These are phyloP conservation scores for Ceratobasidium theobromae DNA, from an alignment of 1,284 basidiomycete genomes.

Conservation along the genomic window DNA sequence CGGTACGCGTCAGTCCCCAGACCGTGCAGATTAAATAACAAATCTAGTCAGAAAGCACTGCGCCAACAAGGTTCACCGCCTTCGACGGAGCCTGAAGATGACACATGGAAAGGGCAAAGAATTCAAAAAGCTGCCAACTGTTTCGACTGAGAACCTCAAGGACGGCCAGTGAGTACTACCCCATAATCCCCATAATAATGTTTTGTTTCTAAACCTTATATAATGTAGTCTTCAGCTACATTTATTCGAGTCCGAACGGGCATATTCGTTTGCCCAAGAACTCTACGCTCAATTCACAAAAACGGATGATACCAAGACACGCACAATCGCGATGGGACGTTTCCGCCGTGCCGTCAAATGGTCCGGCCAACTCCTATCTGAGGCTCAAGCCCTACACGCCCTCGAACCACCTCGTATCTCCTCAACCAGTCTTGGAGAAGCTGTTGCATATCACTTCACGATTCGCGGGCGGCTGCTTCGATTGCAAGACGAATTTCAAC, in stretches of 20 bases:
- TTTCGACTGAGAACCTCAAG: slow-evolving; percentile 65
- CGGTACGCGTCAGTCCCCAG: slow-evolving; percentile 51
- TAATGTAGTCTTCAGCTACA: slow-evolving; percentile 72
- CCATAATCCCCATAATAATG: not conserved
- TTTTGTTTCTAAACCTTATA: too few species aligned
- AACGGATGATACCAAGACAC: slow-evolving; percentile 56
- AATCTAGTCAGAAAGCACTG: slow-evolving; percentile 73
- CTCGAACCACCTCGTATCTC: slow-evolving; percentile 51
- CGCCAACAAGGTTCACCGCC: slow-evolving; percentile 83
- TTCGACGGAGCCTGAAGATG: slow-evolving; percentile 79
- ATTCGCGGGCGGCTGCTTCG: slow-evolving; percentile 73
- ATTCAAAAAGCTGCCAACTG: slow-evolving; percentile 76
- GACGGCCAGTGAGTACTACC: slow-evolving; percentile 73
- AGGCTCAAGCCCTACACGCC: slow-evolving; percentile 65
- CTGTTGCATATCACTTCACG: slow-evolving; percentile 67
- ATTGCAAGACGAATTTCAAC: slow-evolving; percentile 74
- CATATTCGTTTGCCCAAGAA: slow-evolving; percentile 89
- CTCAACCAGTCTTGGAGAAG: slow-evolving; percentile 60
- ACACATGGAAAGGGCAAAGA: slow-evolving; percentile 88
- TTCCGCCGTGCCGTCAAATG: slow-evolving; percentile 85
- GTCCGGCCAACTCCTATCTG: slow-evolving; percentile 75
- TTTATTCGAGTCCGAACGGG: slow-evolving; percentile 86
- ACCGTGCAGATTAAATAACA: not conserved
- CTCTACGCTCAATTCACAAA: slow-evolving; percentile 60
- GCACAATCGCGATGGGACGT: slow-evolving; percentile 75